These are phyloP conservation scores for Chlorencoelia australis DNA, from an alignment of 2,329 filamentous ascomycete genomes.

Conservation along the genomic window DNA sequence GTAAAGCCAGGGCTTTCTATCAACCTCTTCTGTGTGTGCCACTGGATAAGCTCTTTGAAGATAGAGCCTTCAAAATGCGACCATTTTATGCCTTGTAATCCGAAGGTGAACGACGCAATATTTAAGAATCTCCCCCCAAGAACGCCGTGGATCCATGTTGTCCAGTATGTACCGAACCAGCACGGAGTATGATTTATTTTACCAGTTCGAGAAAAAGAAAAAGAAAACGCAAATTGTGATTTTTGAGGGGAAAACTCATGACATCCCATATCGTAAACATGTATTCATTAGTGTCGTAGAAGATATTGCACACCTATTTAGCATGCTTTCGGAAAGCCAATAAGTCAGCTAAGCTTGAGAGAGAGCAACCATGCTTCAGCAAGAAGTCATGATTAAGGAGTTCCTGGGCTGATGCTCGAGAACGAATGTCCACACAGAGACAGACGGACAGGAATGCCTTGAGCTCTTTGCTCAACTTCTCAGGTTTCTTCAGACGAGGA, in stretches of 20 bases:
- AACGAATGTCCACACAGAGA: slow-evolving; percentile 92
- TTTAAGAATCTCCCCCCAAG: slow-evolving; percentile 7
- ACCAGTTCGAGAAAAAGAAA: no score
- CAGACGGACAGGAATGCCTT: slow-evolving; percentile 96
- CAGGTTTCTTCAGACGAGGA: slow-evolving; percentile 91
- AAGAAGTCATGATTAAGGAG: slow-evolving; percentile 81
- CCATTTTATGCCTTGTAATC: slow-evolving; percentile 1
- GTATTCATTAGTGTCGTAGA: slow-evolving; percentile 5
- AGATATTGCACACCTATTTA: slow-evolving; percentile 36
- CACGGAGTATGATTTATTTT: slow-evolving; percentile 2
- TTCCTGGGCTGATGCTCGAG: slow-evolving; percentile 82
- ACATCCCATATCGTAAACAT: slow-evolving; percentile 6
- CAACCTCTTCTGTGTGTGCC: background rate
- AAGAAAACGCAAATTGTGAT: no score
- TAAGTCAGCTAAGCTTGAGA: slow-evolving; percentile 74
- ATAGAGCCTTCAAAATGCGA: slow-evolving; percentile 1
- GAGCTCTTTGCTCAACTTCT: slow-evolving; percentile 94
- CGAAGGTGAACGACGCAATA: slow-evolving; percentile 1
- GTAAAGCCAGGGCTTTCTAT: slow-evolving; percentile 2
- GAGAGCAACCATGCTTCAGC: slow-evolving; percentile 76
- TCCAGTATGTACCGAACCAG: no score
- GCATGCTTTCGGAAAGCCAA: slow-evolving; percentile 74
- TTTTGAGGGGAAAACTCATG: no score
- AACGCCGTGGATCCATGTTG: slow-evolving; percentile 20
- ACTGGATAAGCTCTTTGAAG: slow-evolving; percentile 6